These are phyloP conservation scores for Agaricus sinodeliciosus DNA, from an alignment of 768 basidiomycete genomes.

Conservation along the genomic window DNA sequence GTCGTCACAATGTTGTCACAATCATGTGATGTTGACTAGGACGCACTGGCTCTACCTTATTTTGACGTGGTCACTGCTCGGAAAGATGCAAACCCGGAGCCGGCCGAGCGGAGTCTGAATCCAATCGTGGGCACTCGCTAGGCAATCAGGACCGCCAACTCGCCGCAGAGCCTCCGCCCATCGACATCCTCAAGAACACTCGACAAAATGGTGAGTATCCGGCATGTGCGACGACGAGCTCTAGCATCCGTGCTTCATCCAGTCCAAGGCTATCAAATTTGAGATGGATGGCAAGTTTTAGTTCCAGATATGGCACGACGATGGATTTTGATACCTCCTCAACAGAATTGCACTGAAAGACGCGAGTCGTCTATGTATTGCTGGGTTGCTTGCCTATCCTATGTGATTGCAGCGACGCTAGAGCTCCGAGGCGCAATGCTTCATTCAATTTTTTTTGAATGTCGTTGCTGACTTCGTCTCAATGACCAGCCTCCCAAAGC, in stretches of 20 bases:
- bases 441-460: constrained; percentile 17
- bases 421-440: constrained; percentile 48
- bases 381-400: constrained; percentile 26
- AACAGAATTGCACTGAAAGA: constrained; percentile 18
- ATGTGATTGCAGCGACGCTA: constrained; percentile 31
- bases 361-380: constrained; percentile 28
- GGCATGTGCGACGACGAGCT: constrained; percentile 27
- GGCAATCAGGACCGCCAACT: no score
- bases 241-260: constrained; percentile 30
- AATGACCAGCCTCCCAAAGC: constrained; percentile 87
- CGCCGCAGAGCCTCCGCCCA: neutral
- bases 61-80: no score
- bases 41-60: no score
- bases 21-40: no score
- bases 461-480: constrained; percentile 64
- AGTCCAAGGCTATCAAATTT: constrained; percentile 19
- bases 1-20: no score
- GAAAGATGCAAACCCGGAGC: no score
- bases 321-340: neutral
- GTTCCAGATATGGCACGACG: constrained; percentile 25
- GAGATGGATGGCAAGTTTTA: constrained; percentile 49
- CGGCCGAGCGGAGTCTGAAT: no score
- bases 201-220: constrained; percentile 48
- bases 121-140: no score
- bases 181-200: constrained; percentile 32